Base-by-base conservation (phyloP, 2,329 filamentous ascomycete genomes). In the Fusarium coffeatum region DNA sequence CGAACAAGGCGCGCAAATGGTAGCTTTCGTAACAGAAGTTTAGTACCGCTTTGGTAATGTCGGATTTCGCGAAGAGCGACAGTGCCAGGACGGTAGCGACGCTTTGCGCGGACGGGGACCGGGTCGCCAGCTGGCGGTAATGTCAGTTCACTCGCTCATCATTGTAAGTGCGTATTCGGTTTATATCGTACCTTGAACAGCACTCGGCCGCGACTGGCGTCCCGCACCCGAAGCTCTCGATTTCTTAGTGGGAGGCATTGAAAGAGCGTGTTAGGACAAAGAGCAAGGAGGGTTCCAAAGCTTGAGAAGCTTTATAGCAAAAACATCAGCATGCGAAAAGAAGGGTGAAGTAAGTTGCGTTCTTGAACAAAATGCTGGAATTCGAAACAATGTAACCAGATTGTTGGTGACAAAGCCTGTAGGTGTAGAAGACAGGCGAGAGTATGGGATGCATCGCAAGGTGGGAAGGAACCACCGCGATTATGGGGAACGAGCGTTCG, bases 51-150 rank as follows among this genome's bases (percentile, higher is more conserved):
- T 83, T 98, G 96, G 80, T 97, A 97, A 76, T 89, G 89, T 79
- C 94, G 88, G 80, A 98, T 98, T 83, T 98, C 95, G 81, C 92
- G 91, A 58, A 98, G 87, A 56, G 96, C 95, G 72, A 93, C 87
- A 45, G 94, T 98, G 77, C 94, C 94, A 2, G 92, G 92, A 59
- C 84, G 87, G 77, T 93, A 94, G 71, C 92, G 87, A 69, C 87
- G 87, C 71, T 86, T 88, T 71, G 86, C 85, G 62, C 81, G 83
- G 62, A 86, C 83, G 2, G 92, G 91, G 47, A 92, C 82, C 30
- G 92, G 92, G 74, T 94, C 92, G 64, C 92, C 92, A 74, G 92
- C 91, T 93, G 65, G 40, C 59, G 16, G 28, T n/a, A 25, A 15
- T 22, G 66, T 63, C 55, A 77, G 79, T 69, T 77, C 30, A 12